Conservation (phyloP, 148 eudicot species). For the Arbutus unedo region DNA sequence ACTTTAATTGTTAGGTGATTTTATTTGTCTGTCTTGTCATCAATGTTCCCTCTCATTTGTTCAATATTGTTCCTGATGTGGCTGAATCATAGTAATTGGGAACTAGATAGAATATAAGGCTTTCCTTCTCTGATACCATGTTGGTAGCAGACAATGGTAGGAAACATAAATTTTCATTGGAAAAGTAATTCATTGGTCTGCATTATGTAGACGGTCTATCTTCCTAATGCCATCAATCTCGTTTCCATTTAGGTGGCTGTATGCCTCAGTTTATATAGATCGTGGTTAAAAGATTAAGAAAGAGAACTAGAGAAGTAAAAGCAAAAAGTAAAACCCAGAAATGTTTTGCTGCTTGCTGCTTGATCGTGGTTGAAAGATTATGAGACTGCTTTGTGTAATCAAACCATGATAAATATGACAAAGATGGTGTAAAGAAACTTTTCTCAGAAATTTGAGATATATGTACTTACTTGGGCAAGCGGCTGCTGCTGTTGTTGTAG, state of each 20-base stretch:
- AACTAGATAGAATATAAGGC: background rate
- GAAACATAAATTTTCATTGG: background rate
- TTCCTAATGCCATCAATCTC: background rate
- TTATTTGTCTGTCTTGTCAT: too few species aligned
- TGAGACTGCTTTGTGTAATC: too few species aligned
- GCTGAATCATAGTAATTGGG: background rate
- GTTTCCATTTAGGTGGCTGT: background rate
- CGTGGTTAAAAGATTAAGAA: background rate
- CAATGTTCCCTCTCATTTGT: background rate
- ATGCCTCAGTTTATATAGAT: background rate
- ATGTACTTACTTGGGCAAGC: too few species aligned
- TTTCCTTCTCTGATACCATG: background rate
- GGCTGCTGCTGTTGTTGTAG: too few species aligned
- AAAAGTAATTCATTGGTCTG: background rate
- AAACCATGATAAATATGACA: too few species aligned
- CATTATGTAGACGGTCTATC: background rate
- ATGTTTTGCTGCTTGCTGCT: too few species aligned
- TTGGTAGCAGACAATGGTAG: background rate
- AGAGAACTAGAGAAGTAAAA: too few species aligned
- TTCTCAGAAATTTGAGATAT: too few species aligned
- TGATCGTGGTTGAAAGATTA: too few species aligned
- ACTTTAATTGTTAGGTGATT: too few species aligned
- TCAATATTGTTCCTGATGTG: background rate
- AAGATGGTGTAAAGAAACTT: too few species aligned
- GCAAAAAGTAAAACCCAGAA: too few species aligned